These are phyloP conservation scores for Candida tunisiensis DNA, from an alignment of 1,139 yeast species.

Conservation along the genomic window DNA sequence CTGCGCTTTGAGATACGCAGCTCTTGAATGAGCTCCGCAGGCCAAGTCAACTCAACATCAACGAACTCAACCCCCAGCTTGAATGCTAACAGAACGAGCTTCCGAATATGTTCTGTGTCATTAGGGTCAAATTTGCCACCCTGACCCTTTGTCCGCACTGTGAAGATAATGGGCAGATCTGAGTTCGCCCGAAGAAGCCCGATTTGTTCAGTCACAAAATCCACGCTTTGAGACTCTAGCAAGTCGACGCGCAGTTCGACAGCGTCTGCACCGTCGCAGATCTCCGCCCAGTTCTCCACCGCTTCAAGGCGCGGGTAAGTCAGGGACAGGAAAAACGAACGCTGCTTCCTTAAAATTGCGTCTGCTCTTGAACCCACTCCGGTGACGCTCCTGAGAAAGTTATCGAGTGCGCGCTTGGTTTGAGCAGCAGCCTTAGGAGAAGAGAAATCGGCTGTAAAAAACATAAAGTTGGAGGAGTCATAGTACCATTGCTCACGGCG, in stretches of 20 bases:
- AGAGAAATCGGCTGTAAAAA: slow-evolving; percentile 61
- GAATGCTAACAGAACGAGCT: slow-evolving; percentile 43
- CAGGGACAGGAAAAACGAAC: slow-evolving; percentile 61
- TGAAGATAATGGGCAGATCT: slow-evolving; percentile 65
- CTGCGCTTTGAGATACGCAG: slow-evolving; percentile 32
- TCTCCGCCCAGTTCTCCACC: slow-evolving; percentile 30
- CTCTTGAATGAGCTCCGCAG: slow-evolving; percentile 25
- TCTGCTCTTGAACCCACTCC: slow-evolving; percentile 32
- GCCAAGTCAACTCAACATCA: slow-evolving; percentile 34
- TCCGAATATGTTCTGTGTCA: slow-evolving; percentile 29
- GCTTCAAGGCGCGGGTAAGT: slow-evolving; percentile 31
- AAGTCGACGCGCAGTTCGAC: slow-evolving; percentile 73
- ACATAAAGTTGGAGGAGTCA: slow-evolving; percentile 64
- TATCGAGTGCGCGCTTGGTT: slow-evolving; percentile 41
- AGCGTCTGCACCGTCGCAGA: slow-evolving; percentile 54
- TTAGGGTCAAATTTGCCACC: slow-evolving; percentile 67
- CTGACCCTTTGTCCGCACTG: slow-evolving; percentile 61
- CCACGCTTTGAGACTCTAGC: slow-evolving; percentile 29
- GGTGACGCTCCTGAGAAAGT: slow-evolving; percentile 43
- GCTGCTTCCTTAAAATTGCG: too few relatives aligned
- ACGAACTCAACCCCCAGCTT: slow-evolving; percentile 39
- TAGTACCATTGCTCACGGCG: slow-evolving; percentile 69
- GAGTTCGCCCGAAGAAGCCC: slow-evolving; percentile 48
- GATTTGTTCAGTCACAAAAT: slow-evolving; percentile 57
- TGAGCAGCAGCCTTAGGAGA: slow-evolving; percentile 35